phyloP scores from a whole-genome alignment of 768 basidiomycete genomes.

The Auricularia heimuer region DNA sequence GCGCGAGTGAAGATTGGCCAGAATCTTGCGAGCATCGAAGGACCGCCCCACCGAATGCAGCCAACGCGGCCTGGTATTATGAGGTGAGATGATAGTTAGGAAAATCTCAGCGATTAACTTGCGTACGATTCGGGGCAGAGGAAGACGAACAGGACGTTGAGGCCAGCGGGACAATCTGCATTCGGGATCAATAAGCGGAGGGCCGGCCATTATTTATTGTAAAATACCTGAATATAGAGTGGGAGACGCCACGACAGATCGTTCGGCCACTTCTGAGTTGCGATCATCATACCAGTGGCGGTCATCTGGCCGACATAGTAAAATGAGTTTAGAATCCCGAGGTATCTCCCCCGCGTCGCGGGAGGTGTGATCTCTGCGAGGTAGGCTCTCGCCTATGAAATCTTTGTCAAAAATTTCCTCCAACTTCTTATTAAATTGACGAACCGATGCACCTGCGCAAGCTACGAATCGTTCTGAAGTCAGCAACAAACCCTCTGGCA shows the following conservation, averaged over 20 bases:
- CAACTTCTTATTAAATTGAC: too few species aligned
- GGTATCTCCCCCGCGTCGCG: conserved; percentile 37
- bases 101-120: not conserved
- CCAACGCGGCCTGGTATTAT: conserved; percentile 37
- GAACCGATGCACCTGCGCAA: too few species aligned
- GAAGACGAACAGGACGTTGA: conserved; percentile 39
- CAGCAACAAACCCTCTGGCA: too few species aligned
- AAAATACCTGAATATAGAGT: conserved; percentile 35
- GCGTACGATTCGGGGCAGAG: conserved; percentile 42
- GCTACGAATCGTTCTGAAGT: too few species aligned
- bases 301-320: conserved; percentile 41
- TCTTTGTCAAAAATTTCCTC: too few species aligned
- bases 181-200: not conserved
- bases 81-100: not conserved
- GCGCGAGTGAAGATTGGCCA: conserved; percentile 40
- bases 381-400: conserved; percentile 33
- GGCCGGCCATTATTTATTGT: not conserved
- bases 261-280: conserved; percentile 33
- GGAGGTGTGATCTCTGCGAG: conserved; percentile 43
- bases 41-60: conserved; percentile 37
- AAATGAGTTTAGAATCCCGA: conserved; percentile 43
- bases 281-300: conserved; percentile 47
- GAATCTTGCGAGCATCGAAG: conserved; percentile 32
- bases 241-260: conserved; percentile 42
- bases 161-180: conserved; percentile 33